Evolutionary conservation across 2,329 filamentous ascomycete species (phyloP), one percentile per base, ranked within the genome.

Genomic region (Xylariomycetidae sp.): DNA sequence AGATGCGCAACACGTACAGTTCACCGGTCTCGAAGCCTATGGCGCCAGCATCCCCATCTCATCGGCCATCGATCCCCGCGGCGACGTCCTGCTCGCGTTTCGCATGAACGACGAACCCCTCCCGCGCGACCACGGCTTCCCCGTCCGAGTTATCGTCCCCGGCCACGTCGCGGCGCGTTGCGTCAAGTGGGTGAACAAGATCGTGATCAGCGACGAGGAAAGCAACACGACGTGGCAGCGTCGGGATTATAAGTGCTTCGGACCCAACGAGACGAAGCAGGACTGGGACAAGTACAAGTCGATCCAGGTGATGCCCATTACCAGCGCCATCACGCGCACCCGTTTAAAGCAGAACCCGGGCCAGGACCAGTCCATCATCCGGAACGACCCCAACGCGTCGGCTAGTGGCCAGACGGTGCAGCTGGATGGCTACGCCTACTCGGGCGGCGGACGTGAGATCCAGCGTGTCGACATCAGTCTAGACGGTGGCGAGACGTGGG

Each of bases 271-370:
- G 52, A 60, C 63, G 19, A 65, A 68, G 15, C 69, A 75, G 5
- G 69, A 81, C 53, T 82, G 78, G 77, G 72, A 76, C 31, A 61
- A 63, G 16, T 78, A 79, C 6, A 71, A 70, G 9, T 67, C 75
- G 2, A 83, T 83, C 19, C 79, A 84, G 43, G 78, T 82, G 47
- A 73, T 82, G 63, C 76, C 79, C 2, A 70, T 85, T 13, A 80
- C 79, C 19, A 79, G 74, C 37, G 79, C 79, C 31, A 79, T 84
- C 34, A 82, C 78, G 0, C 47, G 53, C 13, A 53, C 53, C 5
- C 31, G 42, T 13, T 19, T 56, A 13, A 50, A 46, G 18, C 37
- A 37, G 14, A 26, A 34, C 42, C 34, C 42, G 36, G 52, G 28
- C 38, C 15, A 13, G 15, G 26, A 32, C 18, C 23, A 9, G 8